phyloP scores from a whole-genome alignment of 2,329 filamentous ascomycete species.

The Colletotrichum orbiculare region DNA sequence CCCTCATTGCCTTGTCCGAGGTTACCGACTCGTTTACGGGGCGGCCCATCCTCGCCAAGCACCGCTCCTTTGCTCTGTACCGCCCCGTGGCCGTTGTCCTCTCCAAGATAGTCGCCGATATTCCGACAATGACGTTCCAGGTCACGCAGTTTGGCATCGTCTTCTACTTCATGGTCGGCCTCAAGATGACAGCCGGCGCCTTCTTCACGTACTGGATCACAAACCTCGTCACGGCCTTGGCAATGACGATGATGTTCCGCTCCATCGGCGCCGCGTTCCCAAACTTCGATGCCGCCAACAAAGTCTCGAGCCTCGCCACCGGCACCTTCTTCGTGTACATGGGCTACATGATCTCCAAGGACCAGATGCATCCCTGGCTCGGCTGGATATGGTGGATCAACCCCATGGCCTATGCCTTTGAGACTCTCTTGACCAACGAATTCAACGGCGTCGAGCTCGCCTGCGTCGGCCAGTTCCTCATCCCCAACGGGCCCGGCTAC shows the following conservation, averaged over 20 bases:
- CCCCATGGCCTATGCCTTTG: conserved; percentile 79
- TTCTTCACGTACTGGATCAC: conserved; percentile 84
- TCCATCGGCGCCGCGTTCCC: conserved; percentile 77
- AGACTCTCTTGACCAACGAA: conserved; percentile 78
- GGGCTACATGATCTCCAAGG: conserved; percentile 63
- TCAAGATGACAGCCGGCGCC: conserved; percentile 66
- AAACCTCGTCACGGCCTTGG: conserved; percentile 72
- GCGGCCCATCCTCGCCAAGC: conserved; percentile 59
- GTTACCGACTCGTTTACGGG: conserved; percentile 56
- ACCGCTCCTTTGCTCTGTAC: conserved; percentile 60
- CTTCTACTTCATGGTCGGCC: conserved; percentile 66
- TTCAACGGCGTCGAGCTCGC: conserved; percentile 51
- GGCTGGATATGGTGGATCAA: conserved; percentile 82
- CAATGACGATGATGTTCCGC: conserved; percentile 81
- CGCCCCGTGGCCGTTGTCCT: conserved; percentile 64
- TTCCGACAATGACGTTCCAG: conserved; percentile 66
- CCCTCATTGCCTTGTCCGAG: conserved; percentile 66
- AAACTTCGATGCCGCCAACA: conserved; percentile 65
- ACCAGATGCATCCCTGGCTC: conserved; percentile 77
- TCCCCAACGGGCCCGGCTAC: conserved; percentile 18
- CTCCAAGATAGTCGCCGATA: conserved; percentile 63
- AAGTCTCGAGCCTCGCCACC: no score
- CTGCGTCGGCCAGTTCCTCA: conserved; percentile 53
- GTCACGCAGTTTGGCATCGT: conserved; percentile 63
- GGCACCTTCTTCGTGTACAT: conserved; percentile 65